Evolutionary conservation across 805 yeast genomes (phyloP).

Genomic region (Scheffersomyces coipomensis): DNA sequence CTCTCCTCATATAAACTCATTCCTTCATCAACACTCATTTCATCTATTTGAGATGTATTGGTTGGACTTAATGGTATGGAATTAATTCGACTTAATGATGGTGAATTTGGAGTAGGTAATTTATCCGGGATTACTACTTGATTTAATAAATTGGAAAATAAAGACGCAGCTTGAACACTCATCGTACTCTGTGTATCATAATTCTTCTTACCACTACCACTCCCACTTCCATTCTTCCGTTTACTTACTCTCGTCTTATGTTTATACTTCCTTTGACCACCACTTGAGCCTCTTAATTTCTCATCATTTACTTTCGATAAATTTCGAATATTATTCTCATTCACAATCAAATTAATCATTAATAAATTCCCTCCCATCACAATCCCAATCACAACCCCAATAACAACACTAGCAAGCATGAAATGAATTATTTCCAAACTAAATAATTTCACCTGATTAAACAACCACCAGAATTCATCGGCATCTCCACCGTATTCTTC

Average conservation of each 20-base stretch:
- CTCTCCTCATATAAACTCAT: background rate
- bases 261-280: too few relatives aligned
- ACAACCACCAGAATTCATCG: slow-evolving; percentile 5
- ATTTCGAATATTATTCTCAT: background rate
- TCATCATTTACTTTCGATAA: slow-evolving; percentile 1
- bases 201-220: background rate
- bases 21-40: background rate
- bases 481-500: slow-evolving; percentile 4
- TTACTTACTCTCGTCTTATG: background rate
- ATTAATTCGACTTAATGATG: background rate
- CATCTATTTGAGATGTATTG: too few relatives aligned
- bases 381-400: slow-evolving; percentile 9
- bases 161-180: too few relatives aligned
- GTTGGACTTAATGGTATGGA: background rate
- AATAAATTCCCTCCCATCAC: slow-evolving; percentile 7
- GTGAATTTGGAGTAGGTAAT: background rate
- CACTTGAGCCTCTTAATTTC: background rate
- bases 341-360: slow-evolving; percentile 3
- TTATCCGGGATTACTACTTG: slow-evolving; percentile 5
- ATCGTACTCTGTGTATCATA: background rate
- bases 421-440: slow-evolving; percentile 8
- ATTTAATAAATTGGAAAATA: slow-evolving; percentile 1
- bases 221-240: background rate
- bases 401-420: slow-evolving; percentile 7
- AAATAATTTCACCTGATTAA: slow-evolving; percentile 7